Base-by-base conservation (phyloP, 805 yeast genomes). In the Wickerhamomyces strasburgensis region DNA sequence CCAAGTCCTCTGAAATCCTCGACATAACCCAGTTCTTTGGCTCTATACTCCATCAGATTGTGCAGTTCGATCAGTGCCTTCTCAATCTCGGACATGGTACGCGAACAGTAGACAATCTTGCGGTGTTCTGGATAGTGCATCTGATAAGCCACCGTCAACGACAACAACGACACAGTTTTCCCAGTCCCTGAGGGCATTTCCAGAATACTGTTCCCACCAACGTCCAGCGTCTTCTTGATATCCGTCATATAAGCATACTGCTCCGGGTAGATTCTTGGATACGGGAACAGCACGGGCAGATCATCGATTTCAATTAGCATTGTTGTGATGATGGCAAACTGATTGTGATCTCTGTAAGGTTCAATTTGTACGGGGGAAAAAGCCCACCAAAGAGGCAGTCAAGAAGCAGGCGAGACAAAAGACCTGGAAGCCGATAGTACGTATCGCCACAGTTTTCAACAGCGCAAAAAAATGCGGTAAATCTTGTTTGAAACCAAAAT, bases 171-270 rank as follows among this genome's bases (percentile, higher is more conserved):
- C 3, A 93, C 84, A 27, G 99, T 93, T 59, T 93, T 93, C 29
- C 99, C 99, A 3, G 99, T 93, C 4, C 99, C 99, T 5, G 99
- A 93, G 49, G 99, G 99, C 99, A 93, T 93, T 65, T 93, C 99
- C 54, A 93, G 62, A 37, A 93, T 88, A 62, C 96, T 84, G 57
- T 89, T 89, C 10, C 98, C 98, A 2, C 97, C 98, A 1, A 84
- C 95, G 67, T 93, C 99, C 35, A 93, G 62, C 1, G 97, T 84
- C 55, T 81, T 78, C 65, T 93, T 93, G 47, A 93, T 83, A 60
- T 90, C 98, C 44, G 93, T 78, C 98, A 93, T 93, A 62, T 93
- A 93, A 24, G 89, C 93, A 70, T 93, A 93, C 60, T 93, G 99
- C 63, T 93, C 99, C 2, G 98, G 99, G 58, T 93, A 93, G 38